Evolutionary conservation across 2,329 filamentous ascomycete genomes (phyloP).

Genomic region (Aspergillus sp.): DNA sequence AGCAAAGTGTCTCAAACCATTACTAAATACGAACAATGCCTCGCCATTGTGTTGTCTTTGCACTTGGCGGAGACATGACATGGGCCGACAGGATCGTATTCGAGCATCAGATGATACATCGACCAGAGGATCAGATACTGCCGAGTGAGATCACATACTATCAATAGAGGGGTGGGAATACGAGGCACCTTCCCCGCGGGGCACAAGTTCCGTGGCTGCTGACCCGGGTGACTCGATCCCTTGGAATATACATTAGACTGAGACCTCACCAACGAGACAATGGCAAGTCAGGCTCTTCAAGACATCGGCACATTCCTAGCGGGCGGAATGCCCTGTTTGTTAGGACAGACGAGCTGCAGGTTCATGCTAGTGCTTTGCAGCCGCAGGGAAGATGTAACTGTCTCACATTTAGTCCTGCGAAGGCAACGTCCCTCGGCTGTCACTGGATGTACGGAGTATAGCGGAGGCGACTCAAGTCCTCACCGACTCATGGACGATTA

Average conservation of each 20-base stretch:
- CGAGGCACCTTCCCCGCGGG: neutral
- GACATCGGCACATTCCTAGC: neutral
- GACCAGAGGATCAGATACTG: neutral
- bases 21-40: too few species aligned
- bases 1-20: too few species aligned
- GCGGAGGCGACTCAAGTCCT: too few species aligned
- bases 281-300: neutral
- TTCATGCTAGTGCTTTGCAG: neutral
- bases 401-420: neutral
- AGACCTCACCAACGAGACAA: neutral
- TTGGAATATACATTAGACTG: neutral
- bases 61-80: constrained; percentile 1
- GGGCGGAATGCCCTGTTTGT: neutral
- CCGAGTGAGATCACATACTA: constrained; percentile 5
- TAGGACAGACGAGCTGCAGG: neutral
- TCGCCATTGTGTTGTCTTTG: neutral
- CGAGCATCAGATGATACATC: neutral
- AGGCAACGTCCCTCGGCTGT: neutral
- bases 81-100: neutral
- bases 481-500: too few species aligned
- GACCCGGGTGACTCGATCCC: neutral
- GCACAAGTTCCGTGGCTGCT: neutral
- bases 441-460: neutral
- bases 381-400: neutral
- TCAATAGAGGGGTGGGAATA: constrained; percentile 3